A percentile compares a stretch with the other conserved stretches of the same genome.
These are phyloP conservation scores for Stevia rebaudiana DNA, from an alignment of 140 eudicot species.

Conservation along the genomic window DNA sequence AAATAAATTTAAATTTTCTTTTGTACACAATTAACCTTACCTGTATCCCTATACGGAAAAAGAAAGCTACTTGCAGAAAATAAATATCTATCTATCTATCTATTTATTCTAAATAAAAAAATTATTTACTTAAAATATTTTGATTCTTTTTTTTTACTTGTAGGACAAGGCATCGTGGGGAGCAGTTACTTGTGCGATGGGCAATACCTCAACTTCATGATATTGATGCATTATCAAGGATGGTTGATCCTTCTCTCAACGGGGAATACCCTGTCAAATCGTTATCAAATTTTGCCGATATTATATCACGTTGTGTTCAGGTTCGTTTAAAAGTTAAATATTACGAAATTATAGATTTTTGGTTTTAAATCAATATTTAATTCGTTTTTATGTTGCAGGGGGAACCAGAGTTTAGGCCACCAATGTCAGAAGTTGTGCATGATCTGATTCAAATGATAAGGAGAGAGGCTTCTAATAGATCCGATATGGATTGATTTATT, in stretches of 20 bases:
- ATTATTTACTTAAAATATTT: background rate
- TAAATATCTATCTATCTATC: too few species aligned
- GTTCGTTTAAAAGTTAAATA: slow-evolving; percentile 24
- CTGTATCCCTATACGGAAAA: too few species aligned
- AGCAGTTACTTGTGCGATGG: slow-evolving; percentile 88
- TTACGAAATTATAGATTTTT: background rate
- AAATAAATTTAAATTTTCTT: too few species aligned
- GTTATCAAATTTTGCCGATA: slow-evolving; percentile 78
- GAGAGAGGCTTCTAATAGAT: slow-evolving; percentile 61
- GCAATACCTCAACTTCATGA: slow-evolving; percentile 87
- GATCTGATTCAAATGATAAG: slow-evolving; percentile 66
- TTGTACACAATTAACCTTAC: too few species aligned
- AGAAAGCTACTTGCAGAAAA: too few species aligned
- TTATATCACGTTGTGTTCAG: slow-evolving; percentile 81
- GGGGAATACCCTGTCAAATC: slow-evolving; percentile 74
- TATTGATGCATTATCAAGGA: slow-evolving; percentile 73
- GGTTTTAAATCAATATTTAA: background rate
- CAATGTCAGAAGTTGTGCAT: slow-evolving; percentile 85
- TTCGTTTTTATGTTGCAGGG: slow-evolving; percentile 32
- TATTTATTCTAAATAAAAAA: background rate
- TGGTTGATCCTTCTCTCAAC: slow-evolving; percentile 86
- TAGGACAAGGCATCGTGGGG: slow-evolving; percentile 73
- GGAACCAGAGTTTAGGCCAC: slow-evolving; percentile 85
- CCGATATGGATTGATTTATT: slow-evolving; percentile 47
- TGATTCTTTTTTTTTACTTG: background rate